Evolutionary conservation across 345 rosid genomes (phyloP).

Genomic region (Salix caprea): DNA sequence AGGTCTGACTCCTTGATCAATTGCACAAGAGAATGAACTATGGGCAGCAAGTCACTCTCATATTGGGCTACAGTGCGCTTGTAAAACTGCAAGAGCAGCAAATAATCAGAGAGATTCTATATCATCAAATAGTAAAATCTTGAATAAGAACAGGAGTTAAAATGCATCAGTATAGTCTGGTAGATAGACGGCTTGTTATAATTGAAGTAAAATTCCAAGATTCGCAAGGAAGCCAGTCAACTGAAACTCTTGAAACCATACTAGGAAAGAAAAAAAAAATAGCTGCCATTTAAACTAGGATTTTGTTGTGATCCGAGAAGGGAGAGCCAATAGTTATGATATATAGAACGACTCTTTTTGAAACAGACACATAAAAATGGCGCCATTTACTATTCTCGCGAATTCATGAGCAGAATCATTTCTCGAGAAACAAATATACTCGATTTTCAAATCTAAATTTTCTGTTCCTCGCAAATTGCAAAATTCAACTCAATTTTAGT

Average conservation of each 20-base stretch:
- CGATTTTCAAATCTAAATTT: not conserved
- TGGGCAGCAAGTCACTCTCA: conserved; percentile 57
- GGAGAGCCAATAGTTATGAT: not conserved
- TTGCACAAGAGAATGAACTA: conserved; percentile 55
- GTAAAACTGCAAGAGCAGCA: conserved; percentile 38
- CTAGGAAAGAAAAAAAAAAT: not conserved
- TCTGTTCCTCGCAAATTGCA: not conserved
- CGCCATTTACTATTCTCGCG: no score
- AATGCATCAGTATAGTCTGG: not conserved
- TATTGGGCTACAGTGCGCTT: conserved; percentile 49
- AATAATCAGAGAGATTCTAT: not conserved
- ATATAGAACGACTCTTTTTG: no score
- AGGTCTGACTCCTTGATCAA: conserved; percentile 61
- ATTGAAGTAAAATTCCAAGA: not conserved
- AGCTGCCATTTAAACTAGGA: not conserved
- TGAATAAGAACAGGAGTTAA: not conserved
- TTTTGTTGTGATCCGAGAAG: not conserved
- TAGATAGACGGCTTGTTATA: not conserved
- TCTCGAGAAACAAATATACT: not conserved
- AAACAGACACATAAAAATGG: no score
- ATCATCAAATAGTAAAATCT: not conserved
- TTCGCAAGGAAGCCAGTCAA: not conserved
- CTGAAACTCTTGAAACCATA: not conserved
- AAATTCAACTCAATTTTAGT: not conserved
- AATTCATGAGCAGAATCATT: no score